These are phyloP conservation scores for Diutina siamensis DNA, from an alignment of 1,139 yeast genomes.

Conservation along the genomic window DNA sequence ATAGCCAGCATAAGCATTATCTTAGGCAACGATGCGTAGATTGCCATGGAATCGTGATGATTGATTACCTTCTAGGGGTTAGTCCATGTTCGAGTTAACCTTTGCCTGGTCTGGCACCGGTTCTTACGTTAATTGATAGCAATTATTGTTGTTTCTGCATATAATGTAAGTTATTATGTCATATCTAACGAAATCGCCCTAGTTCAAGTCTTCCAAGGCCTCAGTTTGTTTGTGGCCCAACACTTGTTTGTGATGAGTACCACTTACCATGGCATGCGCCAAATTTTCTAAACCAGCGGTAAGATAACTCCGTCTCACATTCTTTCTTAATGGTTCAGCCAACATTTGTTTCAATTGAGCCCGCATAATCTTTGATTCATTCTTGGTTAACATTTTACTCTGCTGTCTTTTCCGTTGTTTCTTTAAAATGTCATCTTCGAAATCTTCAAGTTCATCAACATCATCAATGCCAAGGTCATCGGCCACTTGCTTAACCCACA, in stretches of 20 bases:
- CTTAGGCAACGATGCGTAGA: no score
- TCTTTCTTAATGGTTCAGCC: constrained; percentile 50
- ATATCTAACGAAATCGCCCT: no score
- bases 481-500: constrained; percentile 86
- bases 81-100: no score
- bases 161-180: no score
- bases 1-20: no score
- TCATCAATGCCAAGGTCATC: constrained; percentile 82
- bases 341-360: constrained; percentile 49
- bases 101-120: no score
- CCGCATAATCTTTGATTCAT: constrained; percentile 36
- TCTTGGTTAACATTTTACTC: constrained; percentile 40
- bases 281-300: constrained; percentile 78
- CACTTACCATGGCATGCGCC: constrained; percentile 73
- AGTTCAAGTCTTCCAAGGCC: constrained; percentile 55
- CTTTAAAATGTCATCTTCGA: constrained; percentile 56
- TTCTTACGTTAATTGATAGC: no score
- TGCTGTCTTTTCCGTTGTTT: constrained; percentile 53
- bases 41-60: no score
- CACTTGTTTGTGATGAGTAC: constrained; percentile 57
- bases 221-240: constrained; percentile 59
- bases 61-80: no score
- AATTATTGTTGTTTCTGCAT: no score
- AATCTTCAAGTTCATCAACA: constrained; percentile 41
- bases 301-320: constrained; percentile 61